Percentiles rank a stretch among this genome's conserved stretches.
Conservation (phyloP, 352 stramenopile species). For the Globisporangium abappressorium region DNA sequence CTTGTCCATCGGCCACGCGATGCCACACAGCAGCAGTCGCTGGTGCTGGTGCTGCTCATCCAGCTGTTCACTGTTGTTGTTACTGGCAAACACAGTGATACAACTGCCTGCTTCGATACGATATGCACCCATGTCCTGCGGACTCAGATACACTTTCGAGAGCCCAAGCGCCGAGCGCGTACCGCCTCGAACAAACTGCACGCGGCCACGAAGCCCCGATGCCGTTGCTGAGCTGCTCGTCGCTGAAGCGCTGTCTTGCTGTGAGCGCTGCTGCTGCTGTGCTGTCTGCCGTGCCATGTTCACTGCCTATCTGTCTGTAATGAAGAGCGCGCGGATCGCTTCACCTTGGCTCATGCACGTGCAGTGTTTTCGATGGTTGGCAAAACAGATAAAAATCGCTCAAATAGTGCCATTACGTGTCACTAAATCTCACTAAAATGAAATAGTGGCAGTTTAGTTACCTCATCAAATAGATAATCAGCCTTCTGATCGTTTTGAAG, state of each 20-base stretch:
- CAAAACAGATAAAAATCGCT: conserved; percentile 3
- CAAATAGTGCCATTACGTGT: neutral
- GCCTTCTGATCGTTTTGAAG: neutral
- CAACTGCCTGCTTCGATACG: conserved; percentile 36
- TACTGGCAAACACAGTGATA: conserved; percentile 29
- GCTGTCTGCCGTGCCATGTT: conserved; percentile 1
- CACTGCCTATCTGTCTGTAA: neutral
- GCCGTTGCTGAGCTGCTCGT: neutral
- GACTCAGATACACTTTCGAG: conserved; percentile 70
- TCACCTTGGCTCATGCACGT: neutral
- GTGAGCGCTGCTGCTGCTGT: neutral
- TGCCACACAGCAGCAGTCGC: conserved; percentile 48
- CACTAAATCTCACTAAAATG: neutral
- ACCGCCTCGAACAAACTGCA: conserved; percentile 62
- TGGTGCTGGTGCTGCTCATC: neutral
- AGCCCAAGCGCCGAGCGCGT: conserved; percentile 50
- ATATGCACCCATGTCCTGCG: conserved; percentile 42
- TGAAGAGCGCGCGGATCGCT: neutral
- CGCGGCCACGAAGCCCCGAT: conserved; percentile 22
- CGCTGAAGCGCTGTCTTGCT: neutral
- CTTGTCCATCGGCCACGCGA: conserved; percentile 74
- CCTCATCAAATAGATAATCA: conserved; percentile 14
- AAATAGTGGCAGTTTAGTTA: neutral
- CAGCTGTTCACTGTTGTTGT: neutral
- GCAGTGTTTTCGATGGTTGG: conserved; percentile 7